Evolutionary conservation across 441 rosid species (phyloP), one percentile per base, ranked within the genome.

Genomic region (Croton laevigatus): DNA sequence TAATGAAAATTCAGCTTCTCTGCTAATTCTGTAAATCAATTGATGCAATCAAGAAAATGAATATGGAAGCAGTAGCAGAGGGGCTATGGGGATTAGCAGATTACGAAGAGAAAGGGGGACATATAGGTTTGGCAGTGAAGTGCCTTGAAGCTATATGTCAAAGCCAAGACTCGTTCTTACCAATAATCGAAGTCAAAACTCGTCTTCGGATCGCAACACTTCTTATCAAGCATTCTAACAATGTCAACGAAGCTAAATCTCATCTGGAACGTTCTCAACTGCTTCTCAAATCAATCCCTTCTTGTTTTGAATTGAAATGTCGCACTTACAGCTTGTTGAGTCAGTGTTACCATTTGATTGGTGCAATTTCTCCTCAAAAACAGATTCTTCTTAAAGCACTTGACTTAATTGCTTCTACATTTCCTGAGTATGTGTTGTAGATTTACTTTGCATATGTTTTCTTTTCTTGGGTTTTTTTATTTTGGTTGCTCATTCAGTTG

Each of bases 51-150:
- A 44, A 19, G 46, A 48, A 46, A 20, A 3, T 10, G 37, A 22
- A 38, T 40, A 34, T 89, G 98, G 97, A 94, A 71, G 89, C 90
- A 17, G 83, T 83, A 57, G 98, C 96, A 10, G 99, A 92, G 82
- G 98, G 97, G 19, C 83, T 94, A 37, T 92, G 99, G 99, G 89
- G 90, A 22, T 77, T 94, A 62, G 97, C 99, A 12, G 99, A 94
- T 65, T 61, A 88, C 82, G 81, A 85, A 37, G 94, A 94, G 86
- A 82, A 79, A 84, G 72, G 74, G 32, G 96, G 91, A 22, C 91
- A 92, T 53, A 87, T 90, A 3, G 96, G 88, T 36, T 87, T 84
- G 68, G 85, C 93, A n/a, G 77, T 91, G 16, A 94, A 94, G 80
- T 90, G 98, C 78, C 83, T 94, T 59, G 99, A 94, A 81, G 91